Percentiles rank a stretch among this genome's conserved stretches.
Evolutionary conservation across 2,329 filamentous ascomycete genomes (phyloP).

Genomic region (Dothideomycetes sp.): DNA sequence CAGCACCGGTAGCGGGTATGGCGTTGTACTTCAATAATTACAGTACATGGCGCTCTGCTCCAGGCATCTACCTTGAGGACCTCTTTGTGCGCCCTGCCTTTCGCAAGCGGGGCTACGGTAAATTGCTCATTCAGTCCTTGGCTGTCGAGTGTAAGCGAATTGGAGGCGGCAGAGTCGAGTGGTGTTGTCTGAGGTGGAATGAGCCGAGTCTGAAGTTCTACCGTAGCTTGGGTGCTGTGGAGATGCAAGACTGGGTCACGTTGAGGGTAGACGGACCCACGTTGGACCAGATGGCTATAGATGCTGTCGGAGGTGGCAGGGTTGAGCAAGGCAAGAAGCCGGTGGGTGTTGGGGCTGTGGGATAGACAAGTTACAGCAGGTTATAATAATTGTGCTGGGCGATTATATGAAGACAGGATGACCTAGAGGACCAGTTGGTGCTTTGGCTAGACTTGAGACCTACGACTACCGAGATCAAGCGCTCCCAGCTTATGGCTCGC

Average conservation of each 20-base stretch:
- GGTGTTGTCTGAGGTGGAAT: constrained; percentile 90
- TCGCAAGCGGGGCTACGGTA: constrained; percentile 70
- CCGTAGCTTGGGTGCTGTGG: constrained; percentile 47
- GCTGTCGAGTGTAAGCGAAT: constrained; percentile 69
- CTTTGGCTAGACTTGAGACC: too few species aligned
- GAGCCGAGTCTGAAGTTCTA: constrained; percentile 85
- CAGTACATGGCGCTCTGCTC: constrained; percentile 77
- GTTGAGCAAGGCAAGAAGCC: too few species aligned
- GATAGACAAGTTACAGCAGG: too few species aligned
- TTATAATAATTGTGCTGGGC: too few species aligned
- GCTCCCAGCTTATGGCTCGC: too few species aligned
- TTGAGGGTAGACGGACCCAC: constrained; percentile 63
- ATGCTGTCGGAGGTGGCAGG: background rate
- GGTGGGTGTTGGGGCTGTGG: too few species aligned
- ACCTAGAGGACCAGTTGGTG: too few species aligned
- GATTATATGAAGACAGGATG: too few species aligned
- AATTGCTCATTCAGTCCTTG: constrained; percentile 59
- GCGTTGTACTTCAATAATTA: constrained; percentile 94
- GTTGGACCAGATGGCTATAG: constrained; percentile 46
- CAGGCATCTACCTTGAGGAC: constrained; percentile 89
- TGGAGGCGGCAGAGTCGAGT: constrained; percentile 68
- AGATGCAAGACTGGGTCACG: constrained; percentile 61
- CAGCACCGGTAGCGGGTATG: constrained; percentile 53
- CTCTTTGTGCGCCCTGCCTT: constrained; percentile 66
- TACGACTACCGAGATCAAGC: too few species aligned